Percentiles rank a stretch among this genome's conserved stretches.
phyloP scores from a whole-genome alignment of 768 basidiomycete genomes.

The Amanita polypyramis region DNA sequence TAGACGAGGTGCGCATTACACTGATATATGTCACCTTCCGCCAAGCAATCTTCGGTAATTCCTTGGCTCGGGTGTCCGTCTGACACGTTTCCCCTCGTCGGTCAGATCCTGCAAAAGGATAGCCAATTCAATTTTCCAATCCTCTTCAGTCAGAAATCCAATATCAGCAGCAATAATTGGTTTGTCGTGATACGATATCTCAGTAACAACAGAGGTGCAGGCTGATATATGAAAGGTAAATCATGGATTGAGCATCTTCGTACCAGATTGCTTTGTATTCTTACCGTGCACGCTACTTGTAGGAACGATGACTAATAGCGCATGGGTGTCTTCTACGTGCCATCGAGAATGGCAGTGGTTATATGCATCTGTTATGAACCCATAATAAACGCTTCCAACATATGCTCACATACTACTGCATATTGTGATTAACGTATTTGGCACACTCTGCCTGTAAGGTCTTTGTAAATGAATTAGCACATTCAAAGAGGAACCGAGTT shows the following conservation, averaged over 20 bases:
- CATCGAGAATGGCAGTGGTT: conserved; percentile 54
- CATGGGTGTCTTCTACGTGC: conserved; percentile 17
- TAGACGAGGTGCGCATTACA: not conserved
- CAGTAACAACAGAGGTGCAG: conserved; percentile 58
- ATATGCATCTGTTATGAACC: conserved; percentile 34
- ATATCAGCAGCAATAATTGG: conserved; percentile 48
- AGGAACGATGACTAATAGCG: conserved; percentile 38
- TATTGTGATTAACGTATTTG: conserved; percentile 53
- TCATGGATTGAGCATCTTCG: not conserved
- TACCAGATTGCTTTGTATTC: not conserved
- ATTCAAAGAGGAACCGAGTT: too few species aligned
- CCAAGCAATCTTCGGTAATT: conserved; percentile 23
- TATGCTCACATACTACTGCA: conserved; percentile 37
- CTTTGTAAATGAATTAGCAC: conserved; percentile 25
- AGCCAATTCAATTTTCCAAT: conserved; percentile 48
- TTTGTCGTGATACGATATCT: conserved; percentile 45
- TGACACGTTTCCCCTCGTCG: conserved; percentile 46
- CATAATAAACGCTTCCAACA: not conserved
- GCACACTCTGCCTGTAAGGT: conserved; percentile 36
- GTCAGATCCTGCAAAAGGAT: conserved; percentile 48
- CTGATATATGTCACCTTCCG: not conserved
- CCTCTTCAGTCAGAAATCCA: conserved; percentile 41
- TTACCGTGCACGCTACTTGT: conserved; percentile 57
- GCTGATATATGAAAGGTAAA: conserved; percentile 22
- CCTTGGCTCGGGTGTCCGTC: conserved; percentile 41